Percentiles rank a stretch among this genome's conserved stretches.
Conservation (phyloP, 352 stramenopile genomes). For the Phytophthora boehmeriae region DNA sequence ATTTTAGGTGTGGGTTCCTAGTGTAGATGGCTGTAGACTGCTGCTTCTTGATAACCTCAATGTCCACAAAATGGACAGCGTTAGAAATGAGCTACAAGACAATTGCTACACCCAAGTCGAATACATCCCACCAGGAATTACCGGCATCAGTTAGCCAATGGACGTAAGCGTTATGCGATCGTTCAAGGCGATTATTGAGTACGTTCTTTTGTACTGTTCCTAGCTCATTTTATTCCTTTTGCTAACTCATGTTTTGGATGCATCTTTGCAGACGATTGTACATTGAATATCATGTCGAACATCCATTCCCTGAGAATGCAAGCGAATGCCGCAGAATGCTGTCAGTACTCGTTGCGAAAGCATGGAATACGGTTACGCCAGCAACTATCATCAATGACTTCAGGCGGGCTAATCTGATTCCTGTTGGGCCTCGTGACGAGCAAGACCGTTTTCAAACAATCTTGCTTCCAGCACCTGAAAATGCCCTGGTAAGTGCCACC, state of each 20-base stretch:
- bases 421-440: constrained; percentile 2
- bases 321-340: neutral
- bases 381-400: neutral
- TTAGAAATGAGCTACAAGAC: neutral
- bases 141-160: constrained; percentile 1
- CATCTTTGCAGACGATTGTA: too few relatives aligned
- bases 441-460: too few relatives aligned
- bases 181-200: constrained; percentile 8
- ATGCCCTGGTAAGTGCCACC: too few relatives aligned
- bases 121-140: constrained; percentile 4
- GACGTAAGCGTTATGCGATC: constrained; percentile 7
- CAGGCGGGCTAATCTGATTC: neutral
- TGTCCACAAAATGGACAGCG: constrained; percentile 8
- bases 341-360: neutral
- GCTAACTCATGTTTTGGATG: too few relatives aligned
- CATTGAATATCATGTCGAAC: neutral
- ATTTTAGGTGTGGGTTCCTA: constrained; percentile 7
- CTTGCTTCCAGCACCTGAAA: too few relatives aligned
- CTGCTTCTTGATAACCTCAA: constrained; percentile 7
- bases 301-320: neutral
- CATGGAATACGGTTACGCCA: neutral
- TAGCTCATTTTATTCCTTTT: too few relatives aligned
- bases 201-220: too few relatives aligned
- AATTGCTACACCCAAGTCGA: constrained; percentile 1
- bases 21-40: constrained; percentile 1